Evolutionary conservation across 2,329 filamentous ascomycete genomes (phyloP), one percentile per base, ranked within the genome.

Genomic region (Aspergillus calidoustus): DNA sequence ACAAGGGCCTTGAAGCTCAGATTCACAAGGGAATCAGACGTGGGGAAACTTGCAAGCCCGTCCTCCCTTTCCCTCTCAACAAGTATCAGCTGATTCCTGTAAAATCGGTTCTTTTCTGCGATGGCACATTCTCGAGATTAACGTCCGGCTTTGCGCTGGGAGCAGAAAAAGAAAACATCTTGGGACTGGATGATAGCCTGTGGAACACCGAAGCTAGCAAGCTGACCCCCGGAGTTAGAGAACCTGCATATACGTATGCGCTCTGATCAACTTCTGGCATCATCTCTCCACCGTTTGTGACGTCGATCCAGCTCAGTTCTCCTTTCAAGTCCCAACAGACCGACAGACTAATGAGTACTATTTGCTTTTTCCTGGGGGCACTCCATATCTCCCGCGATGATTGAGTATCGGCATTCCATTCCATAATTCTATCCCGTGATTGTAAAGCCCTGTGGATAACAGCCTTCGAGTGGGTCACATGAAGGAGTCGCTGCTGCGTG

Each of bases 371-470:
- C 30, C 28, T 25, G n/a, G 22, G 19, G 22, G 34, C 15, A 15
- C 34, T 5, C 34, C 34, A 41, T 41, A 41, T 41, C 34, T 19
- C 19, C 43, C 19, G 47, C 47, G 8, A 17, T 47, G n/a, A 46
- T 19, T 43, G 9, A 47, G 17, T n/a, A 47, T 19, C 19, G 9
- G 17, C 38, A 54, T 44, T 54, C 13, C 9, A 54, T 54, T 54
- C 52, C 52, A 53, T 54, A 54, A 44, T 31, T 30, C 38, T 30
- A 54, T 46, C 41, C 38, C 41, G 52, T 54, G 41, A 54, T 54
- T n/a, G n/a, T 8, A 44, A 41, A 38, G 19, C 4, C n/a, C 7
- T 28, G 34, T 19, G 28, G 48, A 50, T 43, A 53, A 53, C 34
- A 47, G 38, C 19, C 44, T 38, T 49, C 9, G 17, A 9, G 9